Evolutionary conservation across 768 basidiomycete species (phyloP).

Genomic region (Lyophyllum shimeji): DNA sequence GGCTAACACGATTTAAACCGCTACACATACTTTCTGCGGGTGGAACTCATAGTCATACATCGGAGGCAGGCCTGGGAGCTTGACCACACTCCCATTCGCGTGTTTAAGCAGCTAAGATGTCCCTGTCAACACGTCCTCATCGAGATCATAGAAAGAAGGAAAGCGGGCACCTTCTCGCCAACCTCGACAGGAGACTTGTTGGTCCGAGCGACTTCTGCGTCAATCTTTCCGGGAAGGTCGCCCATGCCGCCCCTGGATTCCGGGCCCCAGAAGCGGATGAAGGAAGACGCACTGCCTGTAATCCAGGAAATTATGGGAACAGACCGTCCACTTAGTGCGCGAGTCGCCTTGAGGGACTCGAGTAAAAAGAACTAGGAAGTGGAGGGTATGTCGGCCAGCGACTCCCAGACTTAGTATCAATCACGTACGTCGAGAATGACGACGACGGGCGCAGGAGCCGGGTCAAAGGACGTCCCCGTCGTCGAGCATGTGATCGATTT

Average conservation of each 20-base stretch:
- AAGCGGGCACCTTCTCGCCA: slow-evolving; percentile 11
- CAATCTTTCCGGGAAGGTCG: slow-evolving; percentile 13
- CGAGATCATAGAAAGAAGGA: too few relatives aligned
- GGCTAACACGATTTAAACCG: too few relatives aligned
- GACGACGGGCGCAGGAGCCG: slow-evolving; percentile 3
- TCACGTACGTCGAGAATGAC: slow-evolving; percentile 14
- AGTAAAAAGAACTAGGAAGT: slow-evolving; percentile 8
- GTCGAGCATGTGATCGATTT: slow-evolving; percentile 12
- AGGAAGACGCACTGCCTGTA: slow-evolving; percentile 1
- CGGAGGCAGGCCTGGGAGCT: too few relatives aligned
- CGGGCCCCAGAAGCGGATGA: slow-evolving; percentile 18
- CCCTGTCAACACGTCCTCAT: too few relatives aligned
- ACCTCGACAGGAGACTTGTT: slow-evolving; percentile 12
- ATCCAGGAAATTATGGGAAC: slow-evolving; percentile 17
- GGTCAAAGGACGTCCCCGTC: slow-evolving; percentile 11
- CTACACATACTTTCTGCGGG: too few relatives aligned
- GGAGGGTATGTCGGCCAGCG: neutral
- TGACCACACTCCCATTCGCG: too few relatives aligned
- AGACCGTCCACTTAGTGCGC: slow-evolving; percentile 14
- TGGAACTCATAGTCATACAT: too few relatives aligned
- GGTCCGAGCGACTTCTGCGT: slow-evolving; percentile 11
- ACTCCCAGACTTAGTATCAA: neutral
- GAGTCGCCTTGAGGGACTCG: slow-evolving; percentile 8
- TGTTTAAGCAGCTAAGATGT: too few relatives aligned
- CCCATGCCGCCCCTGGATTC: slow-evolving; percentile 20